phyloP scores from a whole-genome alignment of 768 basidiomycete species.

The Tylopilus rubrobrunneus region DNA sequence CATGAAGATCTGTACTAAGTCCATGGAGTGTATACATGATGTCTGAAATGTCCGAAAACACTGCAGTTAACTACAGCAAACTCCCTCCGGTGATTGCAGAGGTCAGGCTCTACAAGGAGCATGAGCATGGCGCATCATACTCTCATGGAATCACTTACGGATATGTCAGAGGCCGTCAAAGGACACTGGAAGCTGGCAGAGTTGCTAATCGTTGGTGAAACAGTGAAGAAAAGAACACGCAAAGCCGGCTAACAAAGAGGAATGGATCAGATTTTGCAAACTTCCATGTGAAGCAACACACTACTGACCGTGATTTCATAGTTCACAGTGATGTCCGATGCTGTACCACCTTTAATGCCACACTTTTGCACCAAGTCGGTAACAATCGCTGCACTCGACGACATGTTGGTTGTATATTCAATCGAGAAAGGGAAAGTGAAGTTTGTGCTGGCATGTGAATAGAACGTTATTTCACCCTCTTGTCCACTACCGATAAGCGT shows the following conservation, averaged over 20 bases:
- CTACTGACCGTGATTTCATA: conserved; percentile 60
- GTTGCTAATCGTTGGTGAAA: conserved; percentile 65
- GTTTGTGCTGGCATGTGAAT: conserved; percentile 52
- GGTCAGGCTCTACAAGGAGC: conserved; percentile 13
- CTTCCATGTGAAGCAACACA: not conserved
- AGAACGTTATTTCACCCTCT: conserved; percentile 42
- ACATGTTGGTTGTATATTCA: conserved; percentile 49
- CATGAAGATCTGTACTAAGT: conserved; percentile 4
- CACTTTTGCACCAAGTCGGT: conserved; percentile 61
- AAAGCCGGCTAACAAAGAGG: conserved; percentile 50
- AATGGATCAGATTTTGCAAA: conserved; percentile 8
- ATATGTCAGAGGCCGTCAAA: conserved; percentile 33
- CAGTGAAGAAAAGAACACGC: conserved; percentile 57
- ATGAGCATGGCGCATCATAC: conserved; percentile 9
- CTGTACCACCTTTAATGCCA: conserved; percentile 43
- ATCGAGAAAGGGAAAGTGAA: conserved; percentile 77
- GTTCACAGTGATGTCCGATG: conserved; percentile 49
- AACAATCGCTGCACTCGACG: conserved; percentile 55
- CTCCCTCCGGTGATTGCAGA: conserved; percentile 14
- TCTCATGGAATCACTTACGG: conserved; percentile 12
- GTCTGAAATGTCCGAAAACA: conserved; percentile 6
- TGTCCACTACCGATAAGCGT: conserved; percentile 64
- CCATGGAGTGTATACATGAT: conserved; percentile 19
- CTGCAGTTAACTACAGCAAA: not conserved
- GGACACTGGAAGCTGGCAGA: conserved; percentile 64